Percentiles rank a stretch among this genome's conserved stretches.
These are phyloP conservation scores for Debaryomycetaceae sp. DNA, from an alignment of 1,139 yeast genomes.

Conservation along the genomic window DNA sequence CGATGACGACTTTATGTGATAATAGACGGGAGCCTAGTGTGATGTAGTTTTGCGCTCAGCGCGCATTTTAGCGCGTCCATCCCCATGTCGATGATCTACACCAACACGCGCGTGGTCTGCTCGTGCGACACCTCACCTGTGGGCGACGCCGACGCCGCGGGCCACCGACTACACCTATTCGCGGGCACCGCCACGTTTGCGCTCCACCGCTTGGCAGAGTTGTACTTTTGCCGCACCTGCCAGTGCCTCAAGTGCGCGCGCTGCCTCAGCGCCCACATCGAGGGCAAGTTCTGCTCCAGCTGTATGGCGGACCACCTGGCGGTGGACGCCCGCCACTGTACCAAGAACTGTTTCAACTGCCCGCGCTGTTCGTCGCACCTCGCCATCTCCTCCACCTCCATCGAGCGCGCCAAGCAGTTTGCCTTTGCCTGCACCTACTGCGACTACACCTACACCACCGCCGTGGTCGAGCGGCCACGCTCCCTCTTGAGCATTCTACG, in stretches of 20 bases:
- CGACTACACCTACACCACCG: slow-evolving; percentile 24
- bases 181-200: slow-evolving; percentile 4
- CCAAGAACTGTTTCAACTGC: slow-evolving; percentile 38
- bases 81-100: slow-evolving; percentile 21
- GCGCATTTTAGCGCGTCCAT: too few relatives aligned
- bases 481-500: slow-evolving; percentile 28
- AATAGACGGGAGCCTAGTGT: slow-evolving; percentile 1
- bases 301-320: slow-evolving; percentile 33
- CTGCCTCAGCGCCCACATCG: slow-evolving; percentile 23
- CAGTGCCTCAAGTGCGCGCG: slow-evolving; percentile 24
- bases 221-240: slow-evolving; percentile 39
- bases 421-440: slow-evolving; percentile 31
- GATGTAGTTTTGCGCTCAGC: too few relatives aligned
- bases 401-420: slow-evolving; percentile 23
- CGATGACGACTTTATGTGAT: slow-evolving; percentile 89
- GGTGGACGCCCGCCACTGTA: slow-evolving; percentile 20
- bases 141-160: slow-evolving; percentile 8
- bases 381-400: slow-evolving; percentile 17
- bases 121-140: slow-evolving; percentile 12
- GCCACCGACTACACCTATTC: slow-evolving; percentile 4
- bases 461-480: slow-evolving; percentile 30
- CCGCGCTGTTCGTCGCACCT: slow-evolving; percentile 31
- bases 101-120: slow-evolving; percentile 19
- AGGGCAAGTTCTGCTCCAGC: slow-evolving; percentile 31
- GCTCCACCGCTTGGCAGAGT: slow-evolving; percentile 11